phyloP scores from a whole-genome alignment of 108 stramenopile genomes.

The Parietichytrium sp. region DNA sequence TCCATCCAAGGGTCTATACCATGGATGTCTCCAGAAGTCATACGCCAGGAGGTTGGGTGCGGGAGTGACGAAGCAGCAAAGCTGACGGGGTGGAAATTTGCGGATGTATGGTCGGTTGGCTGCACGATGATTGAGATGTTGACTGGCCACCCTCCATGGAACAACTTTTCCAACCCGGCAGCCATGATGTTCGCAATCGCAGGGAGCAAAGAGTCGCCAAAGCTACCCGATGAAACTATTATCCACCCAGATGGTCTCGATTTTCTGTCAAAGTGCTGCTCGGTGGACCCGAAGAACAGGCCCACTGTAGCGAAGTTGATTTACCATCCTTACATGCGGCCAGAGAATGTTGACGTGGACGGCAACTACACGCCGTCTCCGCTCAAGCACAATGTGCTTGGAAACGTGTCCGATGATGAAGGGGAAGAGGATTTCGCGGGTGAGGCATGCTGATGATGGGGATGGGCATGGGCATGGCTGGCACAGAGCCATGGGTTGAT shows the following conservation, averaged over 20 bases:
- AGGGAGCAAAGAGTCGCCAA: conserved; percentile 20
- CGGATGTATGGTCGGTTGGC: conserved; percentile 70
- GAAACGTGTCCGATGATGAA: no score
- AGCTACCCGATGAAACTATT: neutral
- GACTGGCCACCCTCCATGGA: conserved; percentile 63
- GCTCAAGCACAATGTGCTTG: no score
- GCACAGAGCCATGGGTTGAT: no score
- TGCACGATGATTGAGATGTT: conserved; percentile 72
- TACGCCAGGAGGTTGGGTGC: conserved; percentile 39
- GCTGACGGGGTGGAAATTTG: conserved; percentile 52
- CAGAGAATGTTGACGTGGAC: neutral
- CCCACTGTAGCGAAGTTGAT: conserved; percentile 39
- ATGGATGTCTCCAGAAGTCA: conserved; percentile 73
- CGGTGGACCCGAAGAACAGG: conserved; percentile 41
- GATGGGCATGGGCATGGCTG: no score
- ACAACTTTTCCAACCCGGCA: conserved; percentile 46
- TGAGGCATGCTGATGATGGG: no score
- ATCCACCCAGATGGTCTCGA: neutral
- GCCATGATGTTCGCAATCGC: conserved; percentile 58
- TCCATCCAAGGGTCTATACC: conserved; percentile 67
- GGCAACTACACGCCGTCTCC: conserved; percentile 5
- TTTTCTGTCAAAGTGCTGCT: conserved; percentile 41
- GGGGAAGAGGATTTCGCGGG: no score
- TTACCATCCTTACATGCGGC: conserved; percentile 40
- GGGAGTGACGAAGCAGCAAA: neutral